phyloP scores from a whole-genome alignment of 306 rosid genomes.

The Cucurbita maxima region DNA sequence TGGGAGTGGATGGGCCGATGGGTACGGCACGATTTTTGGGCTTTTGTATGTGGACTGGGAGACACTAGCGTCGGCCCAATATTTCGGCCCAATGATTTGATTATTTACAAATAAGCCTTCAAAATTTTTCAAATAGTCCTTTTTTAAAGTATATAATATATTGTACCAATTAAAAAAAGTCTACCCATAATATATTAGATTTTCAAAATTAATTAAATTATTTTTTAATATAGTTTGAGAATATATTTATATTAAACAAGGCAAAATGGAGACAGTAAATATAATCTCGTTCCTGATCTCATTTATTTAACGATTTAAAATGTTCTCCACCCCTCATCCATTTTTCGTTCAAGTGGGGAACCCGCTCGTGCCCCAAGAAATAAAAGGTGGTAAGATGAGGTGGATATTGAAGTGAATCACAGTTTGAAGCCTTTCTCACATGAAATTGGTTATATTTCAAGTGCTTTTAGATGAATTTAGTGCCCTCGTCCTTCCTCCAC shows the following conservation, averaged over 20 bases:
- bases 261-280: too few relatives aligned
- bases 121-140: not conserved
- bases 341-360: too few relatives aligned
- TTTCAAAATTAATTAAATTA: too few relatives aligned
- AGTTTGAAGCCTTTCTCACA: not conserved
- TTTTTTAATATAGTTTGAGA: too few relatives aligned
- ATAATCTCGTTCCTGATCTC: too few relatives aligned
- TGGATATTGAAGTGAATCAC: not conserved
- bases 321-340: too few relatives aligned
- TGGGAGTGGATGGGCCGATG: slow-evolving; percentile 47
- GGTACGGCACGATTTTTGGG: slow-evolving; percentile 36
- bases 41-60: slow-evolving; percentile 30
- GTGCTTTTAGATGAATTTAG: not conserved
- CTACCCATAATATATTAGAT: too few relatives aligned
- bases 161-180: too few relatives aligned
- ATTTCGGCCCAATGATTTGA: slow-evolving; percentile 44
- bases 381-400: not conserved
- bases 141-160: not conserved
- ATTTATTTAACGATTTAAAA: too few relatives aligned
- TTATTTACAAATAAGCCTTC: slow-evolving; percentile 17
- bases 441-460: not conserved
- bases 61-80: slow-evolving; percentile 36
- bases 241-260: too few relatives aligned
- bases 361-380: too few relatives aligned
- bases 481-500: not conserved